Evolutionary conservation across 441 rosid species (phyloP).

Genomic region (Mallotus japonicus): DNA sequence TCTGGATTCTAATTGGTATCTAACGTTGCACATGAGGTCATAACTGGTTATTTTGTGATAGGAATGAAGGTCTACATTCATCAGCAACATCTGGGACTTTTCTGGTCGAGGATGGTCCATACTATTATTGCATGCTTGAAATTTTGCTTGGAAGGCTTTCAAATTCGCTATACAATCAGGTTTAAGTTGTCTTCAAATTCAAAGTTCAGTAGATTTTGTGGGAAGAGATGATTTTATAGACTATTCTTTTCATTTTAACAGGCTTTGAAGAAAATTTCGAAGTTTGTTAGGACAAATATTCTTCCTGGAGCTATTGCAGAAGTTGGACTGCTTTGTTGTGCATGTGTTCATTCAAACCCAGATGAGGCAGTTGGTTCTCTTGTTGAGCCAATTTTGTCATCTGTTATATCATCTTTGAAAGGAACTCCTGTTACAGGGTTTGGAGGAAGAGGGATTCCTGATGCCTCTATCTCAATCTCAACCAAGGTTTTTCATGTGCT

Average conservation of each 20-base stretch:
- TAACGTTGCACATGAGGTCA: background rate
- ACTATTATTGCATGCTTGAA: constrained; percentile 98
- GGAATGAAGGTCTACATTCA: constrained; percentile 93
- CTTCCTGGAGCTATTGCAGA: constrained; percentile 99
- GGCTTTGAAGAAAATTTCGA: constrained; percentile 97
- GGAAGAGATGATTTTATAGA: constrained; percentile 13
- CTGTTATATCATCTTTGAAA: constrained; percentile 82
- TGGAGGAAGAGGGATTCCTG: constrained; percentile 73
- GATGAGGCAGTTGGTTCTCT: constrained; percentile 84
- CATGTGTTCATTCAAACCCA: constrained; percentile 95
- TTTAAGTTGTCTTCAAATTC: constrained; percentile 31
- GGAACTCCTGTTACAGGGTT: constrained; percentile 91
- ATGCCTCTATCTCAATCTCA: constrained; percentile 47
- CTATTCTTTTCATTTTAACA: constrained; percentile 35
- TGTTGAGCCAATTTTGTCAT: constrained; percentile 81
- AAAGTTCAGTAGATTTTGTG: constrained; percentile 9
- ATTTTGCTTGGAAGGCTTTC: constrained; percentile 93
- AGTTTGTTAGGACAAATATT: constrained; percentile 89
- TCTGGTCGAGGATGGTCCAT: constrained; percentile 98
- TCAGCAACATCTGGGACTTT: constrained; percentile 96
- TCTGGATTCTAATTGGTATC: background rate
- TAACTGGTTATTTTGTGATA: constrained; percentile 32
- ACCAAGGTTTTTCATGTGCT: constrained; percentile 57
- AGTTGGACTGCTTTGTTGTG: constrained; percentile 99
- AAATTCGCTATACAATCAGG: constrained; percentile 86